Percentiles rank a stretch among this genome's conserved stretches.
These are phyloP conservation scores for Petunia axillaris DNA, from an alignment of 257 asterid genomes.

Conservation along the genomic window DNA sequence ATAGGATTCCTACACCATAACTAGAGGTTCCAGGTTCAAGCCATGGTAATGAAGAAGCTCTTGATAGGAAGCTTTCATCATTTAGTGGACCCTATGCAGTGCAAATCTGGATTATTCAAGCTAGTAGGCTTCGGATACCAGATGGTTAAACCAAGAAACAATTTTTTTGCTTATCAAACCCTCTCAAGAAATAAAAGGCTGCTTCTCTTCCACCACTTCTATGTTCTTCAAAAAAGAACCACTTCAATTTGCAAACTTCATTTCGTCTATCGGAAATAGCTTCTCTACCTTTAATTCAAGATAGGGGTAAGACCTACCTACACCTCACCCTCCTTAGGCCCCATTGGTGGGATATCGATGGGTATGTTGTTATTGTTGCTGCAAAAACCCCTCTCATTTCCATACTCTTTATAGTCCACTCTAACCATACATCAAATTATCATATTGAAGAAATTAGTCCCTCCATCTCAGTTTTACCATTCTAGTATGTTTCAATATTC, in stretches of 20 bases:
- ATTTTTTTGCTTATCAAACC: background rate
- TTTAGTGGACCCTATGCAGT: too few species aligned
- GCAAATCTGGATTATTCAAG: too few species aligned
- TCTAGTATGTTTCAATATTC: background rate
- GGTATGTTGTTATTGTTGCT: too few species aligned
- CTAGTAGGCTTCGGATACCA: too few species aligned
- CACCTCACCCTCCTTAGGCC: too few species aligned
- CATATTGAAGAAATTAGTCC: background rate
- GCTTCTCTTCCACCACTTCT: background rate
- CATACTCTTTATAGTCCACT: background rate
- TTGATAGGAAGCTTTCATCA: too few species aligned
- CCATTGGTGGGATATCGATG: too few species aligned
- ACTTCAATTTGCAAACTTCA: background rate
- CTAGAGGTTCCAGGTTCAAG: too few species aligned
- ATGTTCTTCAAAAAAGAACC: background rate
- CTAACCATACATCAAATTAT: background rate
- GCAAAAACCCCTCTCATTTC: background rate
- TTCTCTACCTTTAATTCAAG: too few species aligned
- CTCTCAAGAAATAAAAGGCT: background rate
- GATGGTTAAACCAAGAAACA: background rate
- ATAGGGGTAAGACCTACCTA: too few species aligned
- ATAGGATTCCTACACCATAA: background rate
- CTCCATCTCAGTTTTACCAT: background rate
- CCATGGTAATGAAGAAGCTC: too few species aligned
- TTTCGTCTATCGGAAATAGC: too few species aligned